Evolutionary conservation across 495 filamentous ascomycete genomes (phyloP).

Genomic region (Melanomma pulvis-pyrius): DNA sequence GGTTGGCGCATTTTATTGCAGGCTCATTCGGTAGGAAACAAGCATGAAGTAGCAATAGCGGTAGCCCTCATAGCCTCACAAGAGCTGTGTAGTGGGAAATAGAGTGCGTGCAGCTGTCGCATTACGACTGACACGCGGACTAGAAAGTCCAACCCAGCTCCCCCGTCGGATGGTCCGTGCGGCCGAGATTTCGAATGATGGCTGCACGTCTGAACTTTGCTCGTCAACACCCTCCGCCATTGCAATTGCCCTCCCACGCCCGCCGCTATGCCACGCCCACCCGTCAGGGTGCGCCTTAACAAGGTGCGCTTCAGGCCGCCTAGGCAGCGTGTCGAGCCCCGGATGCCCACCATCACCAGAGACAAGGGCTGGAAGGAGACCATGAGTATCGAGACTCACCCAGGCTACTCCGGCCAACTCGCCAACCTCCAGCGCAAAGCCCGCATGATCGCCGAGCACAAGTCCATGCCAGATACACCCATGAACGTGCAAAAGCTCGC

Average conservation of each 20-base stretch:
- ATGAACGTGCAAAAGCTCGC: background rate
- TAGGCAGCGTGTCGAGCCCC: background rate
- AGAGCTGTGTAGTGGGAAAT: background rate
- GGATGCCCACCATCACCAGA: background rate
- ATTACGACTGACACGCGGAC: background rate
- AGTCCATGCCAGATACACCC: background rate
- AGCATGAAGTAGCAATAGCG: background rate
- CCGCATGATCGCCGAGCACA: background rate
- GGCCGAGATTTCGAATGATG: background rate
- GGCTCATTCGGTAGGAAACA: background rate
- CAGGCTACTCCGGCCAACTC: background rate
- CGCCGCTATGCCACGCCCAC: conserved; percentile 5
- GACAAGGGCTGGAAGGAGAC: background rate
- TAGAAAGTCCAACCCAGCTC: background rate
- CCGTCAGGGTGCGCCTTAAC: background rate
- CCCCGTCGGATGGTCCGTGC: background rate
- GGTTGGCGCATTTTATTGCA: background rate
- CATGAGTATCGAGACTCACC: no score
- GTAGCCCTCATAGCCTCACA: background rate
- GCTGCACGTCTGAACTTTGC: background rate
- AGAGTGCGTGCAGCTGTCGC: conserved; percentile 16
- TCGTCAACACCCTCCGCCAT: background rate
- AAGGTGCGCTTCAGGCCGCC: background rate
- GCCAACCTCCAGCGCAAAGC: background rate
- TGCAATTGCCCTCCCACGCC: background rate